phyloP scores from a whole-genome alignment of 2,329 filamentous ascomycete species.

The Alternaria gaisen region DNA sequence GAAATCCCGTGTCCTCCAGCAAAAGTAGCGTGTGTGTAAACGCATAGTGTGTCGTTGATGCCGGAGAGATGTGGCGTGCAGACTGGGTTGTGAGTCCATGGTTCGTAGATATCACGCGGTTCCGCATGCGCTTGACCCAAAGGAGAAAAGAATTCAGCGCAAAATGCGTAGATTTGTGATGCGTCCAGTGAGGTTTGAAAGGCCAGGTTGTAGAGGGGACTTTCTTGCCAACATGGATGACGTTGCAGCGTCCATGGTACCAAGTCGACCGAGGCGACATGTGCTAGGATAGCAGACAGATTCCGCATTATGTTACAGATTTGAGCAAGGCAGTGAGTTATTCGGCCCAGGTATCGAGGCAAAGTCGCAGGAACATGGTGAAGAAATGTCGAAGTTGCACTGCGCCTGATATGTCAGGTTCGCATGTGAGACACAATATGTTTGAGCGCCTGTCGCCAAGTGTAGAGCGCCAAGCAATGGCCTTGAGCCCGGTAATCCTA shows the following conservation, averaged over 20 bases:
- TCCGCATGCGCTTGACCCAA: not conserved
- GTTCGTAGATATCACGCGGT: slow-evolving; percentile 6
- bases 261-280: slow-evolving; percentile 1
- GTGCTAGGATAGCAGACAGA: not conserved
- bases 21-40: slow-evolving; percentile 43
- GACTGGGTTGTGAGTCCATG: slow-evolving; percentile 40
- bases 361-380: not conserved
- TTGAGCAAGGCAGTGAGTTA: not conserved
- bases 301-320: not conserved
- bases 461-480: slow-evolving; percentile 16
- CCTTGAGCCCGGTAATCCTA: not conserved
- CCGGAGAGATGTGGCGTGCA: slow-evolving; percentile 36
- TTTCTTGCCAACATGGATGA: slow-evolving; percentile 41
- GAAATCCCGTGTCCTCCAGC: slow-evolving; percentile 44
- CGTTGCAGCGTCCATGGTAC: slow-evolving; percentile 9
- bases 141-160: not conserved
- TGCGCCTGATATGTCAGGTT: slow-evolving; percentile 8
- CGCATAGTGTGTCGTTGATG: slow-evolving; percentile 39
- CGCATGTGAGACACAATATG: slow-evolving; percentile 29
- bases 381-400: not conserved
- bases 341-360: not conserved
- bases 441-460: slow-evolving; percentile 19
- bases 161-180: slow-evolving; percentile 11
- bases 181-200: slow-evolving; percentile 26
- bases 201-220: slow-evolving; percentile 17